These are phyloP conservation scores for Oryza punctata DNA, from an alignment of 176 grass and related monocot genomes.

Conservation along the genomic window DNA sequence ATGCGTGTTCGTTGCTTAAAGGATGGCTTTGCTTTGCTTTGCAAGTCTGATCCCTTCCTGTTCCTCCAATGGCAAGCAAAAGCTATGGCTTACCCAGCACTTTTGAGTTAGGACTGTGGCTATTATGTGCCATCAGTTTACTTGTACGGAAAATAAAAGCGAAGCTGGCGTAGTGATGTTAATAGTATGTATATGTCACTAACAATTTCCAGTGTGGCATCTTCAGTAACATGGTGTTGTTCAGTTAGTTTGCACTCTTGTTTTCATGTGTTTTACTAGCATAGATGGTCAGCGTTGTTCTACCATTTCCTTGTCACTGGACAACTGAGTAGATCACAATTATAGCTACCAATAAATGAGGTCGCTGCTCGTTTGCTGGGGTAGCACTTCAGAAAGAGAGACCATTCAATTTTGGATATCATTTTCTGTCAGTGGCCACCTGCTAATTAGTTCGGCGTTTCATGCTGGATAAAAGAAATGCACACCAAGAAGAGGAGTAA, in stretches of 20 bases:
- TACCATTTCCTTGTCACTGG: constrained; percentile 23
- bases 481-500: constrained; percentile 28
- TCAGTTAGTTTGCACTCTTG: background rate
- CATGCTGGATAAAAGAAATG: constrained; percentile 44
- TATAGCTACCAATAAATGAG: constrained; percentile 53
- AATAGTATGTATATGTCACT: background rate
- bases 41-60: constrained; percentile 44
- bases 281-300: background rate
- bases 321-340: constrained; percentile 41
- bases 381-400: constrained; percentile 38
- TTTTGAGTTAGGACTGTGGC: constrained; percentile 12
- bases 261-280: constrained; percentile 18
- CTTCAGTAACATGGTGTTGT: background rate
- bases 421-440: constrained; percentile 53
- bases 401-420: constrained; percentile 58
- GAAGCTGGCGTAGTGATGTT: background rate
- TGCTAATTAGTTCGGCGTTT: constrained; percentile 43
- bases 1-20: constrained; percentile 40
- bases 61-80: constrained; percentile 43
- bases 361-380: constrained; percentile 43
- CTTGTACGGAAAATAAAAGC: background rate
- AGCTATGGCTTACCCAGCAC: constrained; percentile 18
- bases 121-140: constrained; percentile 9
- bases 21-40: constrained; percentile 36
- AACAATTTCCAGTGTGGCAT: background rate